phyloP scores from a whole-genome alignment of 176 grass and related monocot species.

The Zea luxurians region DNA sequence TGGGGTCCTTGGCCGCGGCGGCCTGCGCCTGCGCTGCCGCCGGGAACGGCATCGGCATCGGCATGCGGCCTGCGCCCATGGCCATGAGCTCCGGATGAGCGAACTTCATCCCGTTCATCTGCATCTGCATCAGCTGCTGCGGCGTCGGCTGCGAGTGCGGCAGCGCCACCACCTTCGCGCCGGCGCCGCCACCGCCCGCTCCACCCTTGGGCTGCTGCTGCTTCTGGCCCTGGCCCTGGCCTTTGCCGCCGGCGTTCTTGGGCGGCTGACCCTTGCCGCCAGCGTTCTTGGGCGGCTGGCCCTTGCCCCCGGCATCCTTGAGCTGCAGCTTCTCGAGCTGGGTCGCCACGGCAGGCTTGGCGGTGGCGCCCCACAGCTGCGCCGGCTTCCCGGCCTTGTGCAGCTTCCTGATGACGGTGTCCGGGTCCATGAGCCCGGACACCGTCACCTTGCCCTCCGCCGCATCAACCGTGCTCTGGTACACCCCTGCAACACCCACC shows the following conservation, averaged over 20 bases:
- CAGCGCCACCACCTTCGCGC: constrained; percentile 26
- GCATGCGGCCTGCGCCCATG: constrained; percentile 42
- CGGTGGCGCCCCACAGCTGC: neutral
- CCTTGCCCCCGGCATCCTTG: neutral
- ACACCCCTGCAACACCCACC: neutral
- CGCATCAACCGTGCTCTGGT: neutral
- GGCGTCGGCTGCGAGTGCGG: constrained; percentile 32
- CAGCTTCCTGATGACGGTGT: neutral
- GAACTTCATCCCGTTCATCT: constrained; percentile 74
- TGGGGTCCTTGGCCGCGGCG: constrained; percentile 50
- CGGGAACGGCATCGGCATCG: constrained; percentile 25
- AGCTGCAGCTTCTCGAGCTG: neutral
- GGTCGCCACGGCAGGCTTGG: neutral
- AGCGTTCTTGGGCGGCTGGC: neutral
- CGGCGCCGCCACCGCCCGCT: neutral
- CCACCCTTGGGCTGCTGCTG: neutral
- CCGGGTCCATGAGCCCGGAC: neutral
- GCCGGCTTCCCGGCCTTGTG: neutral
- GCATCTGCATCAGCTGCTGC: constrained; percentile 36
- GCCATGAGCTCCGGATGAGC: constrained; percentile 55
- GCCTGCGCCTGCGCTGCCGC: constrained; percentile 1
- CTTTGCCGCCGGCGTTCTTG: constrained; percentile 44
- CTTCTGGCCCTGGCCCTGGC: neutral
- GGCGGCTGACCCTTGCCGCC: constrained; percentile 22
- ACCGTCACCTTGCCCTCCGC: neutral